Base-by-base conservation (phyloP, 306 rosid genomes). In the Quercus suber region DNA sequence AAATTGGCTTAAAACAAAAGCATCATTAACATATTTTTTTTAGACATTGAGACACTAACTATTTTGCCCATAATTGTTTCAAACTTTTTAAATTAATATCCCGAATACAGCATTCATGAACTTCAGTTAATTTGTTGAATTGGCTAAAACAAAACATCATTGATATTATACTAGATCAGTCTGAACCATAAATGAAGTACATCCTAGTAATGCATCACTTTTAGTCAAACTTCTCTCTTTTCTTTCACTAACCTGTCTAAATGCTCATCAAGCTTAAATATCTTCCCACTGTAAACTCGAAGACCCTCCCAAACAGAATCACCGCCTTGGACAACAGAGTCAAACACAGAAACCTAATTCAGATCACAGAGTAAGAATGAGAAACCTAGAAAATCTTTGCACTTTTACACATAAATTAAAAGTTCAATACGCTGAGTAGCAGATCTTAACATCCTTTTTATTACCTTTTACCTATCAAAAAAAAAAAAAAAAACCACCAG, bases 221-320 rank as follows among this genome's bases (percentile, higher is more conserved):
- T 19, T 19, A 15, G 33, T n/a, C 45, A 41, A 73, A 74, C 28
- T 58, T 41, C 57, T 73, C 71, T 37, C 49, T 80, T 76, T 75
- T 55, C 53, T 31, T 78, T 57, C 71, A 73, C 82, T 79, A 35
- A 92, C 97, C 96, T 89, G 79, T 91, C 97, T 68, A 93, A 86
- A 87, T 93, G 97, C 79, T 93, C 94, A 25, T 93, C 92, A 80
- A 90, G 96, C 91, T 89, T 93, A 82, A 93, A 93, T 77, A 93
- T 80, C 86, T 90, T 93, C 75, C 97, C 89, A 67, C 81, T 69
- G 74, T 90, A 93, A 72, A 93, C 89, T 80, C 97, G 83, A 81
- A 93, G 94, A 81, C 97, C 97, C 81, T 93, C 97, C 97, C 97
- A 93, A 70, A 90, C 96, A 63, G 97, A 93, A 84, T 93, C 97